These are phyloP conservation scores for Fusarium praegraminearum DNA, from an alignment of 2,329 filamentous ascomycete genomes.

Conservation along the genomic window DNA sequence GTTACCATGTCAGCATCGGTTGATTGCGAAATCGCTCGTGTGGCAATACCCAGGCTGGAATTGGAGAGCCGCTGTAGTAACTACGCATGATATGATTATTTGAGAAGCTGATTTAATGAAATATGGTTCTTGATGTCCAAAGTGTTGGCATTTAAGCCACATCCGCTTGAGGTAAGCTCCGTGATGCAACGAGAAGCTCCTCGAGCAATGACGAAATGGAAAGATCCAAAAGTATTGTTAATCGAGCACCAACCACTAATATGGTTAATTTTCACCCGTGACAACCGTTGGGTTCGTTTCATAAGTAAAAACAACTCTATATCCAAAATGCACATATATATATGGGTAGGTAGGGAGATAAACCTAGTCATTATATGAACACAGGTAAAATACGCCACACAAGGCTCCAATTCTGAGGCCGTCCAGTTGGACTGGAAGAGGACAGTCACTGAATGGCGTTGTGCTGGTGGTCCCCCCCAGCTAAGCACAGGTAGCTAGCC, in stretches of 20 bases:
- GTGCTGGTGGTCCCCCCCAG: conserved; percentile 14
- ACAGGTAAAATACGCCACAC: conserved; percentile 35
- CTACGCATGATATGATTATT: conserved; percentile 6
- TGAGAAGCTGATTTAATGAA: conserved; percentile 20
- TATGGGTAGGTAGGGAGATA: neutral
- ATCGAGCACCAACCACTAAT: neutral
- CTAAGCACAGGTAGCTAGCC: conserved; percentile 13
- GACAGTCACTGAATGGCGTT: conserved; percentile 19
- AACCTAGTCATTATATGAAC: neutral
- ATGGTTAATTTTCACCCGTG: neutral
- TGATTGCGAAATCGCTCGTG: neutral
- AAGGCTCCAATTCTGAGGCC: conserved; percentile 28
- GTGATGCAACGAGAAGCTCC: conserved; percentile 5
- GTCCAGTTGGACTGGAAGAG: conserved; percentile 27
- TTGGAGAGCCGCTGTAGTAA: conserved; percentile 20
- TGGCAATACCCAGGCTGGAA: conserved; percentile 28
- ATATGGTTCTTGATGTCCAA: neutral
- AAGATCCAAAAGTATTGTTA: neutral
- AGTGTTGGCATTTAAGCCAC: conserved; percentile 24
- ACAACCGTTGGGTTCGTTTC: neutral
- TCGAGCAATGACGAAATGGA: conserved; percentile 20
- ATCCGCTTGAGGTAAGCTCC: conserved; percentile 23
- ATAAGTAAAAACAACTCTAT: neutral
- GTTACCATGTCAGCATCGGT: conserved; percentile 33
- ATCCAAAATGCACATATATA: neutral